Percentiles rank a stretch among this genome's conserved stretches.
phyloP scores from a whole-genome alignment of 1,139 yeast species.

The Blastobotrys raffinosifermentans region DNA sequence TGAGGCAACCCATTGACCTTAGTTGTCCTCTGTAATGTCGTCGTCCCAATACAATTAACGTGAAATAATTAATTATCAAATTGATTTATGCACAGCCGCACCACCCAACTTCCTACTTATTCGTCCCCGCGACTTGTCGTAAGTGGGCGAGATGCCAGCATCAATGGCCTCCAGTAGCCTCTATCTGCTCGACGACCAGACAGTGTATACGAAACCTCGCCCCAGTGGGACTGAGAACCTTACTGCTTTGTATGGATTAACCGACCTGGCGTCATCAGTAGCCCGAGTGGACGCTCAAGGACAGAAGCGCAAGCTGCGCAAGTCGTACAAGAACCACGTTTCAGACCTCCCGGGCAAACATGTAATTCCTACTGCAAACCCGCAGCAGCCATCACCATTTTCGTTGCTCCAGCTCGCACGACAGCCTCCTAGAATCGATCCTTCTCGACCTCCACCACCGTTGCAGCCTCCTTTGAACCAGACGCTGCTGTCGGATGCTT shows the following conservation, averaged over 20 bases:
- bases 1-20: too few species aligned
- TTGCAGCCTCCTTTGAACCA: slow-evolving; percentile 40
- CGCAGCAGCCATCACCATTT: slow-evolving; percentile 26
- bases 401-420: slow-evolving; percentile 29
- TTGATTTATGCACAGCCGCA: neutral
- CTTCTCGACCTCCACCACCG: slow-evolving; percentile 19
- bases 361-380: slow-evolving; percentile 45
- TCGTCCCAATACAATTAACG: neutral
- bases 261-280: slow-evolving; percentile 64
- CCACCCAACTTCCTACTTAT: neutral
- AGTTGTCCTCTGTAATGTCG: too few species aligned
- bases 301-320: slow-evolving; percentile 84
- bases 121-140: neutral
- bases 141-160: slow-evolving; percentile 4
- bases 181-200: slow-evolving; percentile 4
- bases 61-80: neutral
- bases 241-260: slow-evolving; percentile 60
- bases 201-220: slow-evolving; percentile 9
- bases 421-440: slow-evolving; percentile 23
- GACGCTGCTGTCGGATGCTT: slow-evolving; percentile 44
- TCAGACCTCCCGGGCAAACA: slow-evolving; percentile 75
- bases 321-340: slow-evolving; percentile 89
- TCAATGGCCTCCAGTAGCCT: slow-evolving; percentile 6
- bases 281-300: slow-evolving; percentile 87
- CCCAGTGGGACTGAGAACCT: slow-evolving; percentile 76